A percentile compares a stretch with the other conserved stretches of the same genome.
Conservation (phyloP, 306 rosid genomes). For the Dalbergia cochinchinensis region DNA sequence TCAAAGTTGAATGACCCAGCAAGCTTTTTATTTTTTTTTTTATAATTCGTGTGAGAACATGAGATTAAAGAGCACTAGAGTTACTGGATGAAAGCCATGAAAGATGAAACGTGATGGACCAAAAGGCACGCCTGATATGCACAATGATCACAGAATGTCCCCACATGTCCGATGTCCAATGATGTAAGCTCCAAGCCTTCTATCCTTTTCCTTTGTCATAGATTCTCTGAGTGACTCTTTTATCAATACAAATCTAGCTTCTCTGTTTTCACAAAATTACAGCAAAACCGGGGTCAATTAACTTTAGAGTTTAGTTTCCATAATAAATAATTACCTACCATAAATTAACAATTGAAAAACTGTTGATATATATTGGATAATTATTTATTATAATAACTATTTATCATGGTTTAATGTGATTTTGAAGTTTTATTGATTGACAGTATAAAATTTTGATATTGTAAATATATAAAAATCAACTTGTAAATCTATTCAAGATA, state of each 20-base stretch:
- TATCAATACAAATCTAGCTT: background rate
- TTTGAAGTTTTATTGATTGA: no score
- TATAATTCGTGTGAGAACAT: background rate
- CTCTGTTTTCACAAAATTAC: no score
- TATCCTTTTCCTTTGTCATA: slow-evolving; percentile 9
- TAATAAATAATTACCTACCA: no score
- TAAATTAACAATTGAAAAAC: no score
- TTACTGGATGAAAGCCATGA: slow-evolving; percentile 55
- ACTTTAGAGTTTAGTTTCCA: no score
- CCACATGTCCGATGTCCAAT: slow-evolving; percentile 57
- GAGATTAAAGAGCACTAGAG: slow-evolving; percentile 42
- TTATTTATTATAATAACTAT: no score
- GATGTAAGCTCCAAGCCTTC: slow-evolving; percentile 33
- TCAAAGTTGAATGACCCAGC: slow-evolving; percentile 35
- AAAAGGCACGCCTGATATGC: slow-evolving; percentile 70
- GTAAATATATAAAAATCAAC: no score
- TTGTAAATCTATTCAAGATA: no score
- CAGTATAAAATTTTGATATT: no score
- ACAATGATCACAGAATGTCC: slow-evolving; percentile 59
- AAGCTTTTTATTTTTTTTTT: background rate
- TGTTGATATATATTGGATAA: no score
- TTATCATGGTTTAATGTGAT: no score
- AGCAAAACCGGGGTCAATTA: background rate
- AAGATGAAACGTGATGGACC: slow-evolving; percentile 63
- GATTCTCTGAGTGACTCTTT: background rate